phyloP scores from a whole-genome alignment of 352 stramenopile species.

The Globisporangium abappressorium region DNA sequence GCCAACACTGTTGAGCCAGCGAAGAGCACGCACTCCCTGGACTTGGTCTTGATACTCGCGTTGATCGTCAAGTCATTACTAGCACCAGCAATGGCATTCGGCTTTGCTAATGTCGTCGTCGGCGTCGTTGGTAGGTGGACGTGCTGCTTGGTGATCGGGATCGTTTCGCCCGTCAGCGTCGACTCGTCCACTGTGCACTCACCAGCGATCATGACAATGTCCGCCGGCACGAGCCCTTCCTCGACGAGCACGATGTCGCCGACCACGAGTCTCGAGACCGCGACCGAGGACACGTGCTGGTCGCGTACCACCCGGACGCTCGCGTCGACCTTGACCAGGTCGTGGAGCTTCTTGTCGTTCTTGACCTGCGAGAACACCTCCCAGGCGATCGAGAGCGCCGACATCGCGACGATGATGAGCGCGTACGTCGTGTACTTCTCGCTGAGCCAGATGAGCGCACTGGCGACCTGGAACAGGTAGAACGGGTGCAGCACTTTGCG shows the following conservation, averaged over 20 bases:
- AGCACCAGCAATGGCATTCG: neutral
- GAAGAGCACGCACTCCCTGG: conserved; percentile 54
- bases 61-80: conserved; percentile 25
- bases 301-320: conserved; percentile 64
- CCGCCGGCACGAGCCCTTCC: conserved; percentile 56
- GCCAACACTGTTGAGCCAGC: conserved; percentile 57
- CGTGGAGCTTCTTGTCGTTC: conserved; percentile 61
- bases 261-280: conserved; percentile 49
- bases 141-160: conserved; percentile 71
- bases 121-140: neutral
- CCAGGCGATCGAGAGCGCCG: conserved; percentile 64
- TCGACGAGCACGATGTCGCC: conserved; percentile 70
- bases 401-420: conserved; percentile 58
- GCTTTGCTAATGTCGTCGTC: neutral
- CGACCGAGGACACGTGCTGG: conserved; percentile 36
- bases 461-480: conserved; percentile 76
- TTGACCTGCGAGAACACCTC: conserved; percentile 63
- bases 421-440: conserved; percentile 70
- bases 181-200: conserved; percentile 74
- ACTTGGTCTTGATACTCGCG: conserved; percentile 34
- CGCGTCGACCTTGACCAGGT: conserved; percentile 50
- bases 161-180: conserved; percentile 77
- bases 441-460: conserved; percentile 63
- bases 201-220: conserved; percentile 59
- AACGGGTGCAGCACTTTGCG: conserved; percentile 76